A percentile compares a stretch with the other conserved stretches of the same genome.
Evolutionary conservation across 179 eudicot species (phyloP).

Genomic region (Actinidia arguta): DNA sequence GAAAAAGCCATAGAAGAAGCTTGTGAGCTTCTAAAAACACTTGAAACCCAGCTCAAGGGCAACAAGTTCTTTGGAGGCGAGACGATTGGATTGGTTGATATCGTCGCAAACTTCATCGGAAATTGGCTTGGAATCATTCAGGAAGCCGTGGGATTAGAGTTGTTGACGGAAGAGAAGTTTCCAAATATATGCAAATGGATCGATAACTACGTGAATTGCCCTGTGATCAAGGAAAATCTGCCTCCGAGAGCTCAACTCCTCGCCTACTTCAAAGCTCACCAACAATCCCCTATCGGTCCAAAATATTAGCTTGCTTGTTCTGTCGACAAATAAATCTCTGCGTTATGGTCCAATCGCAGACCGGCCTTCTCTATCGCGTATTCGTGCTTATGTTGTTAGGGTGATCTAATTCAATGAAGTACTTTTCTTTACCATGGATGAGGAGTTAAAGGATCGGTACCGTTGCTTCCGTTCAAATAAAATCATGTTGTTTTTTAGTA

Average conservation of each 20-base stretch:
- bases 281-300: neutral
- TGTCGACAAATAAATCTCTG: neutral
- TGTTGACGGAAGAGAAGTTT: constrained; percentile 34
- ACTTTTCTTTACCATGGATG: neutral
- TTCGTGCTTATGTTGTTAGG: neutral
- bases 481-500: no score
- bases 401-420: neutral
- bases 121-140: constrained; percentile 27
- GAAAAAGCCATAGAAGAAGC: constrained; percentile 38
- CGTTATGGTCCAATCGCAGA: neutral
- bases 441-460: no score
- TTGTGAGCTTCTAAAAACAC: constrained; percentile 27
- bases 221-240: constrained; percentile 29
- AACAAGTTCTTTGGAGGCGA: constrained; percentile 50
- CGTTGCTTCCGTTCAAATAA: no score
- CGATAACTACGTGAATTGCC: constrained; percentile 26
- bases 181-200: constrained; percentile 37
- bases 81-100: constrained; percentile 34
- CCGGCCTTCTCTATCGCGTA: neutral
- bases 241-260: constrained; percentile 37
- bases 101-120: constrained; percentile 29
- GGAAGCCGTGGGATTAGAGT: constrained; percentile 20
- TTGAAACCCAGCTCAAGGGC: constrained; percentile 33
- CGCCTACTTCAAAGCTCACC: neutral
- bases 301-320: neutral